A percentile compares a stretch with the other conserved stretches of the same genome.
Conservation (phyloP, 768 basidiomycete genomes). For the Tulasnella sp. region DNA sequence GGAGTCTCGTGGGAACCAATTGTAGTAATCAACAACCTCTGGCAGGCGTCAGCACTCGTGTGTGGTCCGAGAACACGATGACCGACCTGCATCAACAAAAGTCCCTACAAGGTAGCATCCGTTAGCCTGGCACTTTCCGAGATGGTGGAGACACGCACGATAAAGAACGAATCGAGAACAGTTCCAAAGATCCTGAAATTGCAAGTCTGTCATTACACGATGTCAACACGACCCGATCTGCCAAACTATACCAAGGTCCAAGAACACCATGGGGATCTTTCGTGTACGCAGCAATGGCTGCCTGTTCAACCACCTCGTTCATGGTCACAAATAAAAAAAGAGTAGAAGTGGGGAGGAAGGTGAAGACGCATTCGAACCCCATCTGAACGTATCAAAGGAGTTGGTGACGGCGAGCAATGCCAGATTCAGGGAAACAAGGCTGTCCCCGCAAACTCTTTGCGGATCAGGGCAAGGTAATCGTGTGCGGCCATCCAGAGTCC, state of each 20-base stretch:
- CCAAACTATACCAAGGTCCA: not conserved
- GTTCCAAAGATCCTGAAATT: not conserved
- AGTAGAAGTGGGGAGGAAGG: too few relatives aligned
- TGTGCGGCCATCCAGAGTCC: too few relatives aligned
- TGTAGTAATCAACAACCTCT: not conserved
- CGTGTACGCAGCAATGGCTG: not conserved
- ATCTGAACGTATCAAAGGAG: too few relatives aligned
- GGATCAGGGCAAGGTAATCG: too few relatives aligned
- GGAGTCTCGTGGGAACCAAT: not conserved
- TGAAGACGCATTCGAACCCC: too few relatives aligned
- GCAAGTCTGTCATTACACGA: not conserved
- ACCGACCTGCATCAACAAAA: not conserved
- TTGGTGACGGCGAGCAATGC: too few relatives aligned
- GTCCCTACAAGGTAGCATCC: not conserved
- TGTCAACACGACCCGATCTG: too few relatives aligned
- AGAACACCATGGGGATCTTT: not conserved
- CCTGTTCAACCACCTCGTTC: too few relatives aligned
- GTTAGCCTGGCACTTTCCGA: not conserved
- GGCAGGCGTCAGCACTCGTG: not conserved
- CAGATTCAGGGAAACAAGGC: too few relatives aligned
- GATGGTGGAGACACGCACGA: not conserved
- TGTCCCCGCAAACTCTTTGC: too few relatives aligned
- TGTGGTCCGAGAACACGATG: not conserved
- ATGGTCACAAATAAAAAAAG: too few relatives aligned
- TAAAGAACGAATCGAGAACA: not conserved